phyloP scores from a whole-genome alignment of 2,329 filamentous ascomycete species.

The Aspergillus fischeri region DNA sequence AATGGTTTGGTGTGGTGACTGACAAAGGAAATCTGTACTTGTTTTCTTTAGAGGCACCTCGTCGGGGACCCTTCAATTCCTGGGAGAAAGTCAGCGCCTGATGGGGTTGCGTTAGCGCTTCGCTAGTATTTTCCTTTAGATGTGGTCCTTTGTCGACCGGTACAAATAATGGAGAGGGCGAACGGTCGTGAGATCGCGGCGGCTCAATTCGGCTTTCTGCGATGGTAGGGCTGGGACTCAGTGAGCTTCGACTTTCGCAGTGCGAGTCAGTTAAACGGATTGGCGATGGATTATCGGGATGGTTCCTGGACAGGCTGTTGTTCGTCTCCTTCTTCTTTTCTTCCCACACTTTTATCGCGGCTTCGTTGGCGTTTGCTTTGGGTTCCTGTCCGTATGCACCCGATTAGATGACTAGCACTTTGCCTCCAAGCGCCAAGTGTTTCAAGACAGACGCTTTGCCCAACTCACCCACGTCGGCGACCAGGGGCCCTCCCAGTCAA shows the following conservation, averaged over 20 bases:
- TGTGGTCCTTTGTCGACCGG: conserved; percentile 3
- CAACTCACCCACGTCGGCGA: conserved; percentile 37
- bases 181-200: neutral
- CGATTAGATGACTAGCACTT: neutral
- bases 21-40: neutral
- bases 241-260: neutral
- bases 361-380: conserved; percentile 31
- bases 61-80: neutral
- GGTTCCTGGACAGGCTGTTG: conserved; percentile 2
- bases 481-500: conserved; percentile 37
- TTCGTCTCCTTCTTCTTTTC: conserved; percentile 16
- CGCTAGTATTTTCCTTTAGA: neutral
- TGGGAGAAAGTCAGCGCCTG: neutral
- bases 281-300: conserved; percentile 5
- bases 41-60: neutral
- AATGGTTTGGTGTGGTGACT: neutral
- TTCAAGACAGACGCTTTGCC: neutral
- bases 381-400: conserved; percentile 24
- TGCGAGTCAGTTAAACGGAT: neutral
- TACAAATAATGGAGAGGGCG: conserved; percentile 18
- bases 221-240: neutral
- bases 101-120: neutral
- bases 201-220: neutral
- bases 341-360: conserved; percentile 28
- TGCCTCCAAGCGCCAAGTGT: neutral